A percentile compares a stretch with the other conserved stretches of the same genome.
phyloP scores from a whole-genome alignment of 495 filamentous ascomycete genomes.

The Hypoxylon subgilvum region DNA sequence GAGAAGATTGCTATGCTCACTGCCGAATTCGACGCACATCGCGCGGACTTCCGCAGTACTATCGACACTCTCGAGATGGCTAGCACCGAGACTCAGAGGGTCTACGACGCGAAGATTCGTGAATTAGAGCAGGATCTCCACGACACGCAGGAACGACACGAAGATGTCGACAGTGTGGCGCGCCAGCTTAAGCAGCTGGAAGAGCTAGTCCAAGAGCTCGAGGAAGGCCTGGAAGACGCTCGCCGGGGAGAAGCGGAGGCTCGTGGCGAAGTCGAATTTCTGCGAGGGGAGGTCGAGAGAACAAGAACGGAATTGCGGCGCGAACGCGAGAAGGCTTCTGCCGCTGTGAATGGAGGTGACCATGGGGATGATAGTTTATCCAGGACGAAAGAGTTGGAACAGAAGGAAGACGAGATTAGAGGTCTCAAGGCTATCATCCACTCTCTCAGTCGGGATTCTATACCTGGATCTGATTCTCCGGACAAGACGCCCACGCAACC shows the following conservation, averaged over 20 bases:
- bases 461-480: constrained; percentile 54
- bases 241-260: constrained; percentile 96
- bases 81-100: constrained; percentile 94
- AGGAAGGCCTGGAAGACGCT: constrained; percentile 96
- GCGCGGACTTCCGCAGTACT: constrained; percentile 94
- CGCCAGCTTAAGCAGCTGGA: constrained; percentile 92
- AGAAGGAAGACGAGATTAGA: constrained; percentile 95
- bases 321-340: constrained; percentile 86
- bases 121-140: constrained; percentile 86
- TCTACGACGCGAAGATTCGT: constrained; percentile 90
- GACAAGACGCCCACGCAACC: constrained; percentile 52
- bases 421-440: constrained; percentile 98
- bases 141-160: constrained; percentile 77
- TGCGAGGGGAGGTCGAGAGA: constrained; percentile 93
- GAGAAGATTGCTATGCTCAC: constrained; percentile 93
- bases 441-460: constrained; percentile 78
- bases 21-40: constrained; percentile 91
- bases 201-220: constrained; percentile 92
- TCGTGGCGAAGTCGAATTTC: constrained; percentile 91
- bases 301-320: constrained; percentile 87
- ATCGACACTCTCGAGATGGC: constrained; percentile 96
- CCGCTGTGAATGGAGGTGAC: constrained; percentile 60
- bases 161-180: constrained; percentile 91
- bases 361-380: constrained; percentile 53
- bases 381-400: constrained; percentile 78